Evolutionary conservation across 1,139 yeast genomes (phyloP).

Genomic region (Pichia sp.): DNA sequence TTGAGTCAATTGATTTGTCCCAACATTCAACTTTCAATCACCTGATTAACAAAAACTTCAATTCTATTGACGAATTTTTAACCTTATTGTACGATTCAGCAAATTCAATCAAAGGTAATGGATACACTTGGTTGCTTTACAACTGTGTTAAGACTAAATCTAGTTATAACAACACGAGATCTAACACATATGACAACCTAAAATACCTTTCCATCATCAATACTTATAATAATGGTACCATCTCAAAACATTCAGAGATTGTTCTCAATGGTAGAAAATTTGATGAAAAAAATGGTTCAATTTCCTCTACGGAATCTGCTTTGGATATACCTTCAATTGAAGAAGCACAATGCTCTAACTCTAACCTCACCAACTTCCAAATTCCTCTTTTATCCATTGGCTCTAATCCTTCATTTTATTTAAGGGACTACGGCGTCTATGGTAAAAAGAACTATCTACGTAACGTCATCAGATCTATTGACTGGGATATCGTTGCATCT

Average conservation of each 20-base stretch:
- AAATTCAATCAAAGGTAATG: constrained; percentile 62
- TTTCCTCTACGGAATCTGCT: not conserved
- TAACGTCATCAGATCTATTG: constrained; percentile 62
- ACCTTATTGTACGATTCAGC: constrained; percentile 56
- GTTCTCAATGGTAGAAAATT: constrained; percentile 22
- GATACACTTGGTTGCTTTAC: constrained; percentile 48
- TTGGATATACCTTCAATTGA: constrained; percentile 23
- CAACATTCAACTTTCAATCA: constrained; percentile 8
- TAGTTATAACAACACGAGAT: constrained; percentile 15
- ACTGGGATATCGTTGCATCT: constrained; percentile 57
- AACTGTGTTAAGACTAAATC: too few relatives aligned
- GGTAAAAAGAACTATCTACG: constrained; percentile 63
- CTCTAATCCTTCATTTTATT: constrained; percentile 60
- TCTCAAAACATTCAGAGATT: constrained; percentile 27
- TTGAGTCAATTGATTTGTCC: not conserved
- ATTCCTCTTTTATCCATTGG: constrained; percentile 63
- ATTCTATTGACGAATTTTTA: constrained; percentile 60
- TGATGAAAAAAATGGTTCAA: constrained; percentile 13
- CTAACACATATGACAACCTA: constrained; percentile 17
- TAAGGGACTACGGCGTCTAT: constrained; percentile 67
- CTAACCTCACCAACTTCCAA: constrained; percentile 27
- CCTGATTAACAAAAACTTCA: constrained; percentile 45
- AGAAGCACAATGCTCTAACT: constrained; percentile 26
- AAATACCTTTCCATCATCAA: constrained; percentile 50
- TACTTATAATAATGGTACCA: constrained; percentile 70